Evolutionary conservation across 352 stramenopile species (phyloP).

Genomic region (Phytophthora multivora): DNA sequence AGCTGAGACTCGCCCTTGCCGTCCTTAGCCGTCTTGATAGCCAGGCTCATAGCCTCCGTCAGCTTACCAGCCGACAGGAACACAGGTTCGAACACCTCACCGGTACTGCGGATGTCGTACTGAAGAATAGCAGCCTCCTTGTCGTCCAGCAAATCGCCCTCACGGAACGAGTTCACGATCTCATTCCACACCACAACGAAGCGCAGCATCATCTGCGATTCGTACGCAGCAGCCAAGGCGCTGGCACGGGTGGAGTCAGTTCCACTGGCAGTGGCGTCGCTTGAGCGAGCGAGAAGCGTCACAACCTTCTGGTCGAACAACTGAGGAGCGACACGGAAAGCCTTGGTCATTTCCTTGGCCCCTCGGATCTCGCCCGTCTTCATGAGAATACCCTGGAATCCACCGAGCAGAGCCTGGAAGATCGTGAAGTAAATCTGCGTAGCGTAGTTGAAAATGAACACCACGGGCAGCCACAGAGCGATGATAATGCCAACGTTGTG

Average conservation of each 20-base stretch:
- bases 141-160: constrained; percentile 74
- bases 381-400: constrained; percentile 73
- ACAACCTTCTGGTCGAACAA: constrained; percentile 85
- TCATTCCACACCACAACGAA: constrained; percentile 87
- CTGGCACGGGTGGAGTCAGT: constrained; percentile 53
- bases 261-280: constrained; percentile 51
- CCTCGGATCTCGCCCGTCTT: constrained; percentile 77
- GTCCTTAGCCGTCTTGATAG: constrained; percentile 75
- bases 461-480: constrained; percentile 66
- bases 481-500: constrained; percentile 77
- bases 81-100: constrained; percentile 86
- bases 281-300: constrained; percentile 59
- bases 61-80: constrained; percentile 87
- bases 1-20: constrained; percentile 83
- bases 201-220: constrained; percentile 83
- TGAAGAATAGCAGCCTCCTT: constrained; percentile 81
- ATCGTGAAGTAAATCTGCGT: constrained; percentile 86
- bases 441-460: constrained; percentile 82
- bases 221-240: constrained; percentile 56
- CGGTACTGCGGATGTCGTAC: constrained; percentile 86
- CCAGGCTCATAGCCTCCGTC: constrained; percentile 71
- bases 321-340: constrained; percentile 72
- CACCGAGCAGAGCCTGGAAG: constrained; percentile 68
- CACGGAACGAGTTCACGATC: constrained; percentile 83
- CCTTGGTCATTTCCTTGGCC: constrained; percentile 76